Percentiles rank a stretch among this genome's conserved stretches.
Evolutionary conservation across 495 filamentous ascomycete species (phyloP).

Genomic region (Parmelia sp.): DNA sequence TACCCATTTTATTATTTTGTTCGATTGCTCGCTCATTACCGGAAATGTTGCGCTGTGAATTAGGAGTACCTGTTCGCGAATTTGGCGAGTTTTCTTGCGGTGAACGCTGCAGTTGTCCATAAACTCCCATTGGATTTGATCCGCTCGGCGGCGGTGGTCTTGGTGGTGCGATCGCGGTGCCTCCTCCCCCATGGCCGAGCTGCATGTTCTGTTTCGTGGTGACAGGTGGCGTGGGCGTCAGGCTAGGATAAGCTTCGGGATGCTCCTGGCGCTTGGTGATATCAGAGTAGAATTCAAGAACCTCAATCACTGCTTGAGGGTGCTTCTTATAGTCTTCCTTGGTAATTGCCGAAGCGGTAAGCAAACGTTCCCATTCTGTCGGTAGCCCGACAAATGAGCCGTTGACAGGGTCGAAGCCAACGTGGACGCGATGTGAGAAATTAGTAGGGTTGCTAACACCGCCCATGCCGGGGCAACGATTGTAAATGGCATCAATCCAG

Average conservation of each 20-base stretch:
- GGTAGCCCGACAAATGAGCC: constrained; percentile 91
- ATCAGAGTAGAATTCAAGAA: constrained; percentile 95
- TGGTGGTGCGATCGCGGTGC: constrained; percentile 71
- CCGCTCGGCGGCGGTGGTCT: constrained; percentile 58
- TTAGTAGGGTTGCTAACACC: constrained; percentile 97
- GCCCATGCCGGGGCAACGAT: constrained; percentile 92
- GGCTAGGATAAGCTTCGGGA: constrained; percentile 64
- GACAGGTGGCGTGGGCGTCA: constrained; percentile 60
- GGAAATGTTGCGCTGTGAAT: constrained; percentile 30
- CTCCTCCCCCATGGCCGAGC: constrained; percentile 50
- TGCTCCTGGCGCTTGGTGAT: constrained; percentile 82
- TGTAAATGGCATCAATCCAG: constrained; percentile 97
- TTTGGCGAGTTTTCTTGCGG: constrained; percentile 25
- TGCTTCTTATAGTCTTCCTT: constrained; percentile 97
- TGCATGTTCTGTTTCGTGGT: constrained; percentile 57
- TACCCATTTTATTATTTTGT: constrained; percentile 41
- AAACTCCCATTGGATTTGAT: constrained; percentile 27
- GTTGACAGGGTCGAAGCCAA: constrained; percentile 90
- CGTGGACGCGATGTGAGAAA: constrained; percentile 92
- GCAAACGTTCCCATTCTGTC: constrained; percentile 89
- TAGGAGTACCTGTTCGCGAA: constrained; percentile 37
- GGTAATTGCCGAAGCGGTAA: constrained; percentile 92
- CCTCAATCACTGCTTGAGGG: constrained; percentile 96
- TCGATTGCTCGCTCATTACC: constrained; percentile 27
- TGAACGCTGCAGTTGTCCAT: constrained; percentile 31